Evolutionary conservation across 148 eudicot genomes (phyloP), one percentile per base, ranked within the genome.

Genomic region (Salicornia ramosissima): DNA sequence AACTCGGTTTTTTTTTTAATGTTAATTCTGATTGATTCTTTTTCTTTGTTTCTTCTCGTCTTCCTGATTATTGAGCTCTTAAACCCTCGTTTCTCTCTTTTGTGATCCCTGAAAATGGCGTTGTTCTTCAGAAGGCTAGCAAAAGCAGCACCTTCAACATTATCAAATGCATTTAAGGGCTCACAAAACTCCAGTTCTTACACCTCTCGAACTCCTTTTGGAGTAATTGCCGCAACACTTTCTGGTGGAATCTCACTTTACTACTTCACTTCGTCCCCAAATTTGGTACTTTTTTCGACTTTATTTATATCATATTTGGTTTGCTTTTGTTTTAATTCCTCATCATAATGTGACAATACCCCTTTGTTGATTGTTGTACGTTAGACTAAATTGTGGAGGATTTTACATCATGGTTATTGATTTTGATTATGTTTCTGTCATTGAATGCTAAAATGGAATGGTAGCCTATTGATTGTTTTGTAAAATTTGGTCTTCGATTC

Each of bases 171-270:
- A 58, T 71, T 71, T n/a, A 67, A 74, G 6, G 73, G 66, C 66
- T 81, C 76, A 65, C 49, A 80, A 6, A 80, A 74, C 65, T 83
- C 87, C 60, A 36, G 16, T 47, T 65, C 70, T 69, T 60, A 71
- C 78, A 34, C 71, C n/a, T 67, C 79, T 65, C 69, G 76, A 64
- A 45, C 79, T 11, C 83, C 91, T 8, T 79, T 79, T 39, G 90
- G 90, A 58, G 88, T 91, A 2, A 76, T 90, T 46, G 91, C 94
- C n/a, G 94, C 67, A 4, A 3, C 91, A 58, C 58, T 92, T 63
- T 86, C 91, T 56, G 90, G 91, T 72, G 96, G 96, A 79, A 64
- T 86, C 45, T 81, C 93, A 10, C 86, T 67, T 66, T 88, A 74
- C 51, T 85, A 85, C 83, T 74, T 78, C 71, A 79, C 57, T 65